Conservation (phyloP, 176 grass and related monocot species). For the Eragrostis curvula region DNA sequence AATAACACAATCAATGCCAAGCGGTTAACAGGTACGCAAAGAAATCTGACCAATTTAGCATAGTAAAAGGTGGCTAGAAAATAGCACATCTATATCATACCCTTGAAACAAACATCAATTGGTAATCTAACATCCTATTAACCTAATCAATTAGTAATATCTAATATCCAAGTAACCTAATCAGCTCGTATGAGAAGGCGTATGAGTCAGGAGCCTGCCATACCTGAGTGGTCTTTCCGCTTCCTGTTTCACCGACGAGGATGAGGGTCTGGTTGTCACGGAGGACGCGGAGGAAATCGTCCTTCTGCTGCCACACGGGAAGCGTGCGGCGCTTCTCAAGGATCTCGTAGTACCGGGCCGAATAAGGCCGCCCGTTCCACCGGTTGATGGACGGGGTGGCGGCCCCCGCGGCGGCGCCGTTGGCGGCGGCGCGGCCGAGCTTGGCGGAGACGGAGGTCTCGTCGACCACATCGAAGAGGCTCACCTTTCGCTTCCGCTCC, state of each 20-base stretch:
- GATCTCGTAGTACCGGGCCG: conserved; percentile 79
- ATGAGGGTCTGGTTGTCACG: conserved; percentile 84
- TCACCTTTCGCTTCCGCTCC: conserved; percentile 97
- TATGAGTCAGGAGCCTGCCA: neutral
- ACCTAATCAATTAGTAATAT: neutral
- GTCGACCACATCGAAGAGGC: conserved; percentile 93
- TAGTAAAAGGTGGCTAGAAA: neutral
- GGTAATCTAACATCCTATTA: neutral
- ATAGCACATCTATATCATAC: neutral
- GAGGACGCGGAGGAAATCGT: conserved; percentile 76
- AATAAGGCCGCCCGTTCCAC: conserved; percentile 88
- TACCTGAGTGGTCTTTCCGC: conserved; percentile 99
- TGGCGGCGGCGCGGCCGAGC: conserved; percentile 49
- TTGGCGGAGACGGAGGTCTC: conserved; percentile 76
- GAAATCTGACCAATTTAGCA: conserved; percentile 1
- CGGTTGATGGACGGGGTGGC: conserved; percentile 60
- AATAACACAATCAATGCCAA: neutral
- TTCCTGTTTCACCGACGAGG: conserved; percentile 94
- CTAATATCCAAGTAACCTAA: neutral
- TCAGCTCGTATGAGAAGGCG: neutral
- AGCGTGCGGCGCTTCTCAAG: conserved; percentile 85
- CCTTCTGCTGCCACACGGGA: conserved; percentile 98
- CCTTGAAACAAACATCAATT: neutral
- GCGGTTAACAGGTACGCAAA: neutral
- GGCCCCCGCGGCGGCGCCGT: conserved; percentile 30